phyloP scores from a whole-genome alignment of 805 yeast genomes.

The Wickerhamiella spandovensis region DNA sequence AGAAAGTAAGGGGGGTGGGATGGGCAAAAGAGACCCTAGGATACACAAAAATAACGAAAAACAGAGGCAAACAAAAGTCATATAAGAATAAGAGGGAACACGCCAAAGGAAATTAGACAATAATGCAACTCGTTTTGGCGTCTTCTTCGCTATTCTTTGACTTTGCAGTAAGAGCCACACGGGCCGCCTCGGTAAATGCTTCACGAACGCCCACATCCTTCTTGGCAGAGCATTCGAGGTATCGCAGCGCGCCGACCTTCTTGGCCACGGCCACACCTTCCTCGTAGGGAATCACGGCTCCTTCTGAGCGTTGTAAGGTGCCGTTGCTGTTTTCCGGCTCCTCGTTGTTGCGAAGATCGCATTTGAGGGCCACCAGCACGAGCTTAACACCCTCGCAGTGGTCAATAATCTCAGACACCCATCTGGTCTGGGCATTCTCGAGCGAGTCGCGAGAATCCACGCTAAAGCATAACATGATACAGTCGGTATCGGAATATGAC shows the following conservation, averaged over 20 bases:
- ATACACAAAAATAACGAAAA: not conserved
- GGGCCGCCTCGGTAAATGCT: slow-evolving; percentile 96
- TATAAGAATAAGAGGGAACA: too few species aligned
- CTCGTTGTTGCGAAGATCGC: slow-evolving; percentile 72
- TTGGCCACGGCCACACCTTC: slow-evolving; percentile 92
- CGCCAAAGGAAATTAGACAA: slow-evolving; percentile 8
- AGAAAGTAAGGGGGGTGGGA: not conserved
- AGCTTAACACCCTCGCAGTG: slow-evolving; percentile 94
- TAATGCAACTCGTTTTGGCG: slow-evolving; percentile 13
- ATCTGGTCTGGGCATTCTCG: slow-evolving; percentile 86
- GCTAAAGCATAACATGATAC: slow-evolving; percentile 91
- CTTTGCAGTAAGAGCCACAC: slow-evolving; percentile 85
- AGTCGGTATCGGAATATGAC: slow-evolving; percentile 89
- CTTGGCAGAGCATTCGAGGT: slow-evolving; percentile 93
- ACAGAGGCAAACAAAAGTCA: too few species aligned
- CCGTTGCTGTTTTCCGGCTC: slow-evolving; percentile 32
- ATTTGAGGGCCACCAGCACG: slow-evolving; percentile 85
- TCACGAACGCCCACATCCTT: slow-evolving; percentile 96
- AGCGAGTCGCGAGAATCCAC: slow-evolving; percentile 89
- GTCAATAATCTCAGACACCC: slow-evolving; percentile 96
- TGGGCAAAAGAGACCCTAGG: not conserved
- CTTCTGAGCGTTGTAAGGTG: slow-evolving; percentile 22
- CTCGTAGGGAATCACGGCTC: slow-evolving; percentile 59
- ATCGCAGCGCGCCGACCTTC: slow-evolving; percentile 83
- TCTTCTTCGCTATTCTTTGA: slow-evolving; percentile 38